Base-by-base conservation (phyloP, 371 early-diverging fungal genomes). In the Zychaea mexicana region DNA sequence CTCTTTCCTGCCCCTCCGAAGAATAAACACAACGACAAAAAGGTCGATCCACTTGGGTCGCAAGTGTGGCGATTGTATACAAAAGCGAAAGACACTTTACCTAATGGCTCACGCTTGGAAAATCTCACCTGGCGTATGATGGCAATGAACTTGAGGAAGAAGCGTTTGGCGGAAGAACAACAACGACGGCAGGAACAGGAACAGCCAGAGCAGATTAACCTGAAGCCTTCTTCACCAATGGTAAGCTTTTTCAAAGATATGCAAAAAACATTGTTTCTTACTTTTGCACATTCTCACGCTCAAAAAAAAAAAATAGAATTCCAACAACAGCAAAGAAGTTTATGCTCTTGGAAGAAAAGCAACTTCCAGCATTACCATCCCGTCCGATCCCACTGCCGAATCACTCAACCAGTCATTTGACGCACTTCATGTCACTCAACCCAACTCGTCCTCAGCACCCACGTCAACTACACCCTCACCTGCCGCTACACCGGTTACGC, bases 91-190 rank as follows among this genome's bases (percentile, higher is more conserved):
- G 85, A 86, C 57, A 76, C 75, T 7, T 55, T 86, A 27, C 86
- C 86, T 15, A 75, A 89, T 32, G 87, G 84, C 33, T 74, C 78
- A 38, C 79, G 89, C n/a, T 64, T 87, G n/a, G 89, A 89, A 65
- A 89, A 89, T 66, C 49, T 86, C 32, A 82, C 87, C 3, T 89
- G 89, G 89, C 79, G 89, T n/a, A 80, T 83, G 74, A 87, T 88
- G 89, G 84, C 84, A 13, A 76, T 86, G 75, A 78, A 79, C 2
- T 60, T 82, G 17, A 78, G 74, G 52, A 81, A 83, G 45, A 73
- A 80, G 3, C 42, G n/a, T 1, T 42, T 42, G n/a, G 13, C 13
- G n/a, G 42, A 42, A 42, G 17, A 42, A 67, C 75, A 76, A 71
- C 67, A 56, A 79, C 69, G 65, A 55, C 64, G 21, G 42, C 46